Conservation (phyloP, 2,329 filamentous ascomycete genomes). For the Talaromyces albobiverticillius region DNA sequence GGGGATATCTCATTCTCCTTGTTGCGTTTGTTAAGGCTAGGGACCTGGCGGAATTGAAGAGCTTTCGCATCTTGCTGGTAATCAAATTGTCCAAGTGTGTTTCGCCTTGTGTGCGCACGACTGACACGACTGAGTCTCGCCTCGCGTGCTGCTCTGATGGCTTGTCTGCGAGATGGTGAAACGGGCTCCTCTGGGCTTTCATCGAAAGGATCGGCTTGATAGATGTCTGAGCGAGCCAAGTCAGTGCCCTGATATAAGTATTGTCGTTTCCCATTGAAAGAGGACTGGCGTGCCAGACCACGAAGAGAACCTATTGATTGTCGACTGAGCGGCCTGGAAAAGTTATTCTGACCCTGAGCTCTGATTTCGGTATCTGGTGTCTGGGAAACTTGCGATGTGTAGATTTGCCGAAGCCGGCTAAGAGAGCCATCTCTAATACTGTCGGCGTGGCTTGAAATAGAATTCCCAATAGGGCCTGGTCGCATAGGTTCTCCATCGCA, state of each 20-base stretch:
- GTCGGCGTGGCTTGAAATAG: background rate
- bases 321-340: slow-evolving; percentile 36
- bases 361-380: slow-evolving; percentile 3
- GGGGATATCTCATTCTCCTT: slow-evolving; percentile 30
- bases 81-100: slow-evolving; percentile 22
- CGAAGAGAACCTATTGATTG: slow-evolving; percentile 25
- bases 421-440: background rate
- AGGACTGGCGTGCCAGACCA: background rate
- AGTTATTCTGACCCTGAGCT: slow-evolving; percentile 26
- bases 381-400: background rate
- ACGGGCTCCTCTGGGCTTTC: slow-evolving; percentile 25
- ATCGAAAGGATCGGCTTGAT: slow-evolving; percentile 16
- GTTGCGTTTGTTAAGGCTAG: slow-evolving; percentile 20
- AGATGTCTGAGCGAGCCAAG: background rate
- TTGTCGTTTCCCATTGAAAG: slow-evolving; percentile 1
- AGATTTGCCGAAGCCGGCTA: background rate
- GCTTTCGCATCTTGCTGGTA: slow-evolving; percentile 21
- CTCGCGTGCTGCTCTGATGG: slow-evolving; percentile 17
- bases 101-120: background rate
- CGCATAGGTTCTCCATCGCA: slow-evolving; percentile 27
- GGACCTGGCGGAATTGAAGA: slow-evolving; percentile 23
- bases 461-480: background rate
- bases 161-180: slow-evolving; percentile 30
- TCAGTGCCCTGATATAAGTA: slow-evolving; percentile 1
- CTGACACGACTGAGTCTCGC: slow-evolving; percentile 18